phyloP scores from a whole-genome alignment of 345 rosid species.

The Laguncularia racemosa region DNA sequence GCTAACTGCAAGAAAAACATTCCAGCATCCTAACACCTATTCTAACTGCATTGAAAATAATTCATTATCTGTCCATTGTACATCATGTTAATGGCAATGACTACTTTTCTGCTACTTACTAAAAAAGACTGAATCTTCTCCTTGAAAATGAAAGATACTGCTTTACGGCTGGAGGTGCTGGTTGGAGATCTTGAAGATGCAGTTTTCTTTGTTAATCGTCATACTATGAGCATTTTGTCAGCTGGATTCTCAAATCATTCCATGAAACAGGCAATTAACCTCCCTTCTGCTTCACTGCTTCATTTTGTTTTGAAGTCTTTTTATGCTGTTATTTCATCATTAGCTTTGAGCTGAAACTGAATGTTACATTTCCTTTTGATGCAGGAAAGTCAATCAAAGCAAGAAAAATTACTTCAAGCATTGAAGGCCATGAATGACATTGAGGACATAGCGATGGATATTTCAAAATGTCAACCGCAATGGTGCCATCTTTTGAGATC shows the following conservation, averaged over 20 bases:
- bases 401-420: constrained; percentile 38
- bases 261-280: constrained; percentile 18
- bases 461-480: constrained; percentile 33
- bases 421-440: constrained; percentile 41
- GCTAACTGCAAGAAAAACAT: no score
- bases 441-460: constrained; percentile 37
- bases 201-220: constrained; percentile 28
- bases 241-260: constrained; percentile 23
- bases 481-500: constrained; percentile 54
- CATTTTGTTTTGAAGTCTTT: constrained; percentile 5
- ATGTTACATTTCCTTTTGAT: constrained; percentile 9
- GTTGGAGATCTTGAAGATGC: constrained; percentile 88
- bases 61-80: no score
- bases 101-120: neutral
- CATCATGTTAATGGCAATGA: no score
- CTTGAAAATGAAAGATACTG: constrained; percentile 38
- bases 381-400: constrained; percentile 47
- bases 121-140: constrained; percentile 1
- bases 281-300: constrained; percentile 3
- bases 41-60: no score
- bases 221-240: constrained; percentile 29
- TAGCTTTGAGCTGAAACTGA: neutral
- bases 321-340: constrained; percentile 2
- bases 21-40: no score
- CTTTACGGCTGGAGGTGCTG: constrained; percentile 57